phyloP scores from a whole-genome alignment of 2,329 filamentous ascomycete species.

The Neodidymelliopsis sp. region DNA sequence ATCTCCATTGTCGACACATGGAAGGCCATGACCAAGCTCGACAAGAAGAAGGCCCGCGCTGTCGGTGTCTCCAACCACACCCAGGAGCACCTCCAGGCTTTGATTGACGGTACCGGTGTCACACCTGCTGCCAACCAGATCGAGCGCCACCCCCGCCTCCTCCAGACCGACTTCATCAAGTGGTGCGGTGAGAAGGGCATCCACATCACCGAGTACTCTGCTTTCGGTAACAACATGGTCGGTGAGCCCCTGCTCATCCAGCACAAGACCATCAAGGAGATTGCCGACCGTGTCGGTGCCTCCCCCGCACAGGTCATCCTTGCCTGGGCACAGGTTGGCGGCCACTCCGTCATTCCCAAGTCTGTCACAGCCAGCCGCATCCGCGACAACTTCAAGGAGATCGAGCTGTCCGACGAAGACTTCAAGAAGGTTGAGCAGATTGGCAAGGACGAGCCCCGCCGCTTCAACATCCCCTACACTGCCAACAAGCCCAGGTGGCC shows the following conservation, averaged over 20 bases:
- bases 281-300: conserved; percentile 66
- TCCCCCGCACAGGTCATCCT: conserved; percentile 81
- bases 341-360: conserved; percentile 44
- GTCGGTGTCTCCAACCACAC: conserved; percentile 43
- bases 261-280: conserved; percentile 70
- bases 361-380: conserved; percentile 42
- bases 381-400: conserved; percentile 43
- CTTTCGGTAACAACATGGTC: conserved; percentile 66
- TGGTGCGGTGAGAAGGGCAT: conserved; percentile 43
- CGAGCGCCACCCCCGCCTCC: conserved; percentile 40
- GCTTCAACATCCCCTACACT: conserved; percentile 56
- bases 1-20: conserved; percentile 60
- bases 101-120: conserved; percentile 57
- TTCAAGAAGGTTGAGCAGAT: conserved; percentile 51
- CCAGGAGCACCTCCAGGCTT: conserved; percentile 55
- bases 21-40: conserved; percentile 50
- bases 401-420: conserved; percentile 37
- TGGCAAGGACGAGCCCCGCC: conserved; percentile 68
- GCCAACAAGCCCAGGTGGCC: conserved; percentile 63
- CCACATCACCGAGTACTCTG: conserved; percentile 41
- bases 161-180: conserved; percentile 38
- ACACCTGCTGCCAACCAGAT: conserved; percentile 42
- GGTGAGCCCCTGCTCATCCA: conserved; percentile 53
- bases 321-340: conserved; percentile 80
- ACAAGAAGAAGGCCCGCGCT: conserved; percentile 44